phyloP scores from a whole-genome alignment of 73 alveolate genomes.

The Paramecium pentaurelia region DNA sequence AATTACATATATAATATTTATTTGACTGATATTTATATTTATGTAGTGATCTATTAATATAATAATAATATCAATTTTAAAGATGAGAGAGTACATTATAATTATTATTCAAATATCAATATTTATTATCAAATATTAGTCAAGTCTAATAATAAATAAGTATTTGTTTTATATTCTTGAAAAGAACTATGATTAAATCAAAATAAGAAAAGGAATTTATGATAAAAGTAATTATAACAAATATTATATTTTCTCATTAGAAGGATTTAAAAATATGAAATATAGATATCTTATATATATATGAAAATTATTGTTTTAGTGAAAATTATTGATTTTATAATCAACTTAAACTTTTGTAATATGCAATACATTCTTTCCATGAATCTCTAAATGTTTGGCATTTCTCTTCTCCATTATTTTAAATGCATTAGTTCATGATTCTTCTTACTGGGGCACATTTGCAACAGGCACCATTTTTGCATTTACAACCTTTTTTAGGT shows the following conservation, averaged over 20 bases:
- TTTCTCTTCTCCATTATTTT: constrained; percentile 40
- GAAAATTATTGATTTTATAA: background rate
- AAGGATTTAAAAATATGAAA: background rate
- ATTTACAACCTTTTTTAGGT: background rate
- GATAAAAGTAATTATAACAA: background rate
- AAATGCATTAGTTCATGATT: constrained; percentile 11
- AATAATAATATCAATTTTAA: too few species aligned
- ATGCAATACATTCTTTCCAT: constrained; percentile 31
- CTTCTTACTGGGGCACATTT: constrained; percentile 51
- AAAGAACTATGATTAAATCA: background rate
- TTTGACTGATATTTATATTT: too few species aligned
- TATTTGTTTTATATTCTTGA: background rate
- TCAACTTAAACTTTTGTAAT: background rate
- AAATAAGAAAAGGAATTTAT: background rate
- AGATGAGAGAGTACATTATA: background rate
- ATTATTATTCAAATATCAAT: too few species aligned
- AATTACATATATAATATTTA: background rate
- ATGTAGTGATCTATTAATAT: too few species aligned
- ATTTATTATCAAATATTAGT: too few species aligned
- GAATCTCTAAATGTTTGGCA: constrained; percentile 40
- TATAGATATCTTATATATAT: background rate
- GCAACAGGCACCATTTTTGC: constrained; percentile 35
- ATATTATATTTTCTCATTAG: background rate
- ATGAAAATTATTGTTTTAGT: background rate
- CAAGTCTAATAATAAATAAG: too few species aligned